Evolutionary conservation across 805 yeast species (phyloP), one percentile per base, ranked within the genome.

Genomic region (Millerago galiae): DNA sequence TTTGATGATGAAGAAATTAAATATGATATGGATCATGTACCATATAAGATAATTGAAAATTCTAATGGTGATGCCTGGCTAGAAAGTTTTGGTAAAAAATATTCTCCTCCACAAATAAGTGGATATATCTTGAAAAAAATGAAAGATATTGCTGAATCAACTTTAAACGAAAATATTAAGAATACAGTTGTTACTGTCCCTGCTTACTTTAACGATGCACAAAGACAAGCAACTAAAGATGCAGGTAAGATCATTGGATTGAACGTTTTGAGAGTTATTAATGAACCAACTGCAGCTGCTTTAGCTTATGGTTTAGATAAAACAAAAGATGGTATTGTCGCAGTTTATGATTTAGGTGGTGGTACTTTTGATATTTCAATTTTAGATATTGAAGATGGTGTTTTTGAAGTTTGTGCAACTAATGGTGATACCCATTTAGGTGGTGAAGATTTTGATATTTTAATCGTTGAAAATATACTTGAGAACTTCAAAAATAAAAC

Each of bases 221-320:
- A 83, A 60, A 71, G 93, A 60, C 89, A 80, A 59, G 90, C 90
- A 5, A 83, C 93, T 9, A 81, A 83, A 55, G 75, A 74, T 55
- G 85, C 91, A 1, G 93, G 90, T 25, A 68, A 71, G 50, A 65
- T 81, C 48, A 82, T 84, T 7, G 90, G 90, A 8, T 61, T 83
- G 50, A 79, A 83, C 42, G 83, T 84, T 18, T 63, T 83, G 51
- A 68, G 93, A 58, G 88, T 83, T 29, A 72, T 83, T 16, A 83
- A 83, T 61, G 93, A 83, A 62, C 93, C 93, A 30, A 83, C 91
- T 14, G 91, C 91, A 10, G 91, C 93, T 18, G 91, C 91, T 12
- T 71, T 83, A 51, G 88, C 90, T 29, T 83, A 83, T 59, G 93
- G 93, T 25, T 64, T 82, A 25, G 83, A 81, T 52, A 70, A 72